phyloP scores from a whole-genome alignment of 208 protist genomes.

The Novymonas esmeraldas region DNA sequence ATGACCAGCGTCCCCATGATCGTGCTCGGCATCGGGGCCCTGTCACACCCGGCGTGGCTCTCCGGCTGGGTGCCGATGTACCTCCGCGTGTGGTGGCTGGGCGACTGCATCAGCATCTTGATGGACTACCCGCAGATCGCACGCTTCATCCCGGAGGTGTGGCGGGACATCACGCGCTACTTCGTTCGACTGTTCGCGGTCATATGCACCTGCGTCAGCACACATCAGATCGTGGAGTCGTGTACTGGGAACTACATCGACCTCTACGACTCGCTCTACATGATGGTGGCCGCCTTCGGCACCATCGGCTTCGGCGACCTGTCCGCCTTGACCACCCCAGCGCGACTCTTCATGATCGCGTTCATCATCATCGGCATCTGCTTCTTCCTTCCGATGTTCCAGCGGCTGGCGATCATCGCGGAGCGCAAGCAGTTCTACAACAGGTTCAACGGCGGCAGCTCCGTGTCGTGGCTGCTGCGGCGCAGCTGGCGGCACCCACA shows the following conservation, averaged over 20 bases:
- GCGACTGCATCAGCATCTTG: conserved; percentile 61
- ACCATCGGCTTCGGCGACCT: conserved; percentile 87
- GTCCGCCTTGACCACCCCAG: conserved; percentile 44
- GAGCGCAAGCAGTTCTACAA: conserved; percentile 52
- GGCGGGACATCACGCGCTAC: conserved; percentile 67
- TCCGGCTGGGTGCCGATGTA: conserved; percentile 83
- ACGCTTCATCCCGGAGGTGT: conserved; percentile 54
- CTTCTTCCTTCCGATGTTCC: conserved; percentile 78
- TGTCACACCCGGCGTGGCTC: conserved; percentile 47
- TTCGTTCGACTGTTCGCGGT: conserved; percentile 63
- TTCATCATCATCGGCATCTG: conserved; percentile 80
- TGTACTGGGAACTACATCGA: conserved; percentile 55
- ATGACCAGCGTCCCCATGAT: conserved; percentile 86
- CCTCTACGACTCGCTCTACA: conserved; percentile 74
- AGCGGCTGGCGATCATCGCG: conserved; percentile 47
- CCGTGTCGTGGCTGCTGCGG: conserved; percentile 31
- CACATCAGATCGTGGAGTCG: conserved; percentile 75
- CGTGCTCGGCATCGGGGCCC: conserved; percentile 59
- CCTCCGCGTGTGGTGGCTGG: conserved; percentile 83
- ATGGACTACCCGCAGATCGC: conserved; percentile 75
- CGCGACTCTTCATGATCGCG: conserved; percentile 67
- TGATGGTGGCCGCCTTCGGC: conserved; percentile 68
- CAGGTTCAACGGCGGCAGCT: conserved; percentile 40
- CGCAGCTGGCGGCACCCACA: conserved; percentile 34
- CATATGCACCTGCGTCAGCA: conserved; percentile 75